Evolutionary conservation across 352 stramenopile genomes (phyloP), one percentile per base, ranked within the genome.

Genomic region (Phytopythium helicoides): DNA sequence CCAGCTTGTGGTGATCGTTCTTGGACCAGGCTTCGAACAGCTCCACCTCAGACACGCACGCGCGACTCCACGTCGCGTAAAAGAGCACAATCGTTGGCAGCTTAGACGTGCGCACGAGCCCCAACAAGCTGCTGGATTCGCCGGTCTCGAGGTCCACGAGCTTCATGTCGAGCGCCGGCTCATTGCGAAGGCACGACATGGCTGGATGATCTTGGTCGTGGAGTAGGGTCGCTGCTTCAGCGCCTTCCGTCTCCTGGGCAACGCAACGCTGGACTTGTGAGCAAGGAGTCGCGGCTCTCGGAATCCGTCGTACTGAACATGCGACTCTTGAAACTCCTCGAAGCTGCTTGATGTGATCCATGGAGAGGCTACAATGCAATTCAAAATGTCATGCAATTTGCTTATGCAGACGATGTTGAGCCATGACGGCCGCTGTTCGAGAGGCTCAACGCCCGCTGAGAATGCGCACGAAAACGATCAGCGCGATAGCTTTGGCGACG

Each of bases 11-110:
- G 53, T 79, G 60, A 16, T 55, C 66, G 52, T 54, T 58, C 55
- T 86, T 87, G 52, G 70, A 86, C 57, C 76, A 81, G 2, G 64
- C 55, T 39, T 86, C 72, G 50, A 88, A 79, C 33, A 67, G 40
- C 55, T 84, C 74, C 33, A 86, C 70, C 25, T 85, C 76, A 3
- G 65, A 53, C 19, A 66, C 58, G 36, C 76, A 83, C 19, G 72
- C 71, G 23, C 66, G 72, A 63, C 74, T 83, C 77, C 74, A 87
- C 31, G 76, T 88, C 15, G 72, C 74, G 61, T 85, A 86, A 49
- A 87, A 83, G 21, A 80, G 73, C 59, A 83, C 38, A 45, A 85
- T 55, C 15, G 70, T 80, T 22, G 71, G 65, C 31, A 65, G 59
- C 38, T 63, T 63, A 28, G 58, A 68, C 50, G 57, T 51, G 31